phyloP scores from a whole-genome alignment of 2,329 filamentous ascomycete species.

The Hymenoscyphus linearis region DNA sequence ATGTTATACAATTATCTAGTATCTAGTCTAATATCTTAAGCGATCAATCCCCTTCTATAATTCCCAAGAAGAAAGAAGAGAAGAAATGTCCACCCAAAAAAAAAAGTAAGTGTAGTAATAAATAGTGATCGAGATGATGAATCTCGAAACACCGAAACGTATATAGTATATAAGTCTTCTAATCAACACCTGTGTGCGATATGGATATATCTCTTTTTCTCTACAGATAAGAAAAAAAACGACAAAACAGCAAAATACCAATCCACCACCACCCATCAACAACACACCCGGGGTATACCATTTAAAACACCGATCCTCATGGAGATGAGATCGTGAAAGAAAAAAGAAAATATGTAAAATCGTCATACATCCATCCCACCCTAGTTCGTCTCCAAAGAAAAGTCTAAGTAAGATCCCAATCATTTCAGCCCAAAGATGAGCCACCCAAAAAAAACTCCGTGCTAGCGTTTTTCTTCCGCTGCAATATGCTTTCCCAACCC shows the following conservation, averaged over 20 bases:
- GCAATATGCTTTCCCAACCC: constrained; percentile 6
- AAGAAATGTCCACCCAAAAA: not conserved
- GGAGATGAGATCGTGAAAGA: not conserved
- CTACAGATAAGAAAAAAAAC: not conserved
- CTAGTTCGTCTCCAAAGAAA: not conserved
- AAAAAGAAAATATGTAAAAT: not conserved
- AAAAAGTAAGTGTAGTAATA: not conserved
- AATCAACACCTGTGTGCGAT: not conserved
- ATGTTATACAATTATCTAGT: too few species aligned
- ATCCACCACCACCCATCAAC: not conserved
- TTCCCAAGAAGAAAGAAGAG: not conserved
- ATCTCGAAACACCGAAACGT: not conserved
- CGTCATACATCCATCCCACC: not conserved
- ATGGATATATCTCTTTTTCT: not conserved
- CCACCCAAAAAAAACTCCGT: constrained; percentile 1
- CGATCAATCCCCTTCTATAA: not conserved
- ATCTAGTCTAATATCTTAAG: too few species aligned
- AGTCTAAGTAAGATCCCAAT: not conserved
- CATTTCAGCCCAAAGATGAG: not conserved
- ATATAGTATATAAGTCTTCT: too few species aligned
- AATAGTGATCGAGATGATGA: not conserved
- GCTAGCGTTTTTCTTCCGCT: constrained; percentile 4
- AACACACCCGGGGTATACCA: constrained; percentile 3
- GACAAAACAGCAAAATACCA: not conserved
- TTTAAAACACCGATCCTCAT: not conserved